Evolutionary conservation across 2,329 filamentous ascomycete species (phyloP).

Genomic region (Paracoccidioides lutzii): DNA sequence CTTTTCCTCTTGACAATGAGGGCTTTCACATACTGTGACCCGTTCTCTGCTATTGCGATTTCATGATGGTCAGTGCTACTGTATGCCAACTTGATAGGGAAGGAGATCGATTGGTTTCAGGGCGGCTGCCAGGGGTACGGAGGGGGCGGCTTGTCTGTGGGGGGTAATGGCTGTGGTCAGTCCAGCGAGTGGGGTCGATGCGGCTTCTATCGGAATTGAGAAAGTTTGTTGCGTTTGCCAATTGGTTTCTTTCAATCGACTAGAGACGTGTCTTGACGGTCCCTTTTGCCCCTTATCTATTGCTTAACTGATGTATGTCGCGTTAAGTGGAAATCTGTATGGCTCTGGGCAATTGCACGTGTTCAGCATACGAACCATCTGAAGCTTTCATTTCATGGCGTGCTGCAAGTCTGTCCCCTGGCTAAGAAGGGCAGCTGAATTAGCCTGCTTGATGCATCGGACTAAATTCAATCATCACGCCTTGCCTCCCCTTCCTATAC

Average conservation of each 20-base stretch:
- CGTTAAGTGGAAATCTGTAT: constrained; percentile 45
- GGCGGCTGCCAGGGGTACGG: constrained; percentile 38
- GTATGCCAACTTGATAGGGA: constrained; percentile 44
- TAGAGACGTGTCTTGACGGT: background rate
- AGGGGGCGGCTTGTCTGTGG: constrained; percentile 34
- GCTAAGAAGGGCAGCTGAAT: constrained; percentile 16
- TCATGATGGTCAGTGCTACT: constrained; percentile 48
- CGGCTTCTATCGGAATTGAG: constrained; percentile 31
- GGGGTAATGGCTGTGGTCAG: constrained; percentile 43
- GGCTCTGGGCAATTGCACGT: constrained; percentile 38
- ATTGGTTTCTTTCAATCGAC: background rate
- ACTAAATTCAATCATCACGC: background rate
- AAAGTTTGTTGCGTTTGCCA: background rate
- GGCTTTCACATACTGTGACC: constrained; percentile 37
- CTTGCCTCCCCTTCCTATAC: background rate
- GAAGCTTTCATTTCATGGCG: constrained; percentile 38
- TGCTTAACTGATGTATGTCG: constrained; percentile 37
- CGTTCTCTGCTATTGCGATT: constrained; percentile 46
- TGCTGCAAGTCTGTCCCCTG: constrained; percentile 42
- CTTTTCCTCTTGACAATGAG: constrained; percentile 41
- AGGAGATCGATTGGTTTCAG: constrained; percentile 33
- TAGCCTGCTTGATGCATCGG: background rate
- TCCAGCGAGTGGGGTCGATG: constrained; percentile 44
- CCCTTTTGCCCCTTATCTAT: constrained; percentile 21
- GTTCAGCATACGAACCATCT: constrained; percentile 44